Percentiles rank a stretch among this genome's conserved stretches.
Evolutionary conservation across 2,329 filamentous ascomycete species (phyloP).

Genomic region (Arachnopeziza araneosa): DNA sequence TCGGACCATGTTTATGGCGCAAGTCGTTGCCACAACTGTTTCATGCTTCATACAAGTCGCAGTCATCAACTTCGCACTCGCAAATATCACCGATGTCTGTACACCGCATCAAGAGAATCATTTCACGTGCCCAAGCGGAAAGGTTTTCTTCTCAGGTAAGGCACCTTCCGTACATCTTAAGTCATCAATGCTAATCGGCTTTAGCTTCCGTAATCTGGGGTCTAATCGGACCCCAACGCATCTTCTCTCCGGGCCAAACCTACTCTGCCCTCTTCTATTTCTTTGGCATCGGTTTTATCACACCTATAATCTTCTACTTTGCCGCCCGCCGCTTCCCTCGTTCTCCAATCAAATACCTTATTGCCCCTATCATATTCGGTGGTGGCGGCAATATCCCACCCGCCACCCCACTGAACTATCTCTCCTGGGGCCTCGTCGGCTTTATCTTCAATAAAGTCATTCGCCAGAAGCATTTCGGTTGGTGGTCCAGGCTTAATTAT

Average conservation of each 20-base stretch:
- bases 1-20: constrained; percentile 61
- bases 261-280: constrained; percentile 64
- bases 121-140: constrained; percentile 44
- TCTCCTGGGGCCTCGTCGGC: constrained; percentile 40
- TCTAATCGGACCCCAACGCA: constrained; percentile 62
- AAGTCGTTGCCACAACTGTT: constrained; percentile 59
- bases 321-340: constrained; percentile 52
- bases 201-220: constrained; percentile 69
- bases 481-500: constrained; percentile 78
- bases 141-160: constrained; percentile 44
- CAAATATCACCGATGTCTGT: constrained; percentile 60
- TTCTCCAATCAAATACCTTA: constrained; percentile 59
- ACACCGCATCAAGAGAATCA: constrained; percentile 45
- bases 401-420: constrained; percentile 63
- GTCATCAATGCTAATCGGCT: not conserved
- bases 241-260: constrained; percentile 55
- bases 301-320: constrained; percentile 56
- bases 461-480: constrained; percentile 58
- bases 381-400: constrained; percentile 60
- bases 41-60: constrained; percentile 61
- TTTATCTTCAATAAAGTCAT: constrained; percentile 64
- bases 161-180: not conserved
- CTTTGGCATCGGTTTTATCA: constrained; percentile 59
- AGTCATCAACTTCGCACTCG: constrained; percentile 57
- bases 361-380: constrained; percentile 63